Conservation (phyloP, 2,329 filamentous ascomycete genomes). For the Neurospora sp. region DNA sequence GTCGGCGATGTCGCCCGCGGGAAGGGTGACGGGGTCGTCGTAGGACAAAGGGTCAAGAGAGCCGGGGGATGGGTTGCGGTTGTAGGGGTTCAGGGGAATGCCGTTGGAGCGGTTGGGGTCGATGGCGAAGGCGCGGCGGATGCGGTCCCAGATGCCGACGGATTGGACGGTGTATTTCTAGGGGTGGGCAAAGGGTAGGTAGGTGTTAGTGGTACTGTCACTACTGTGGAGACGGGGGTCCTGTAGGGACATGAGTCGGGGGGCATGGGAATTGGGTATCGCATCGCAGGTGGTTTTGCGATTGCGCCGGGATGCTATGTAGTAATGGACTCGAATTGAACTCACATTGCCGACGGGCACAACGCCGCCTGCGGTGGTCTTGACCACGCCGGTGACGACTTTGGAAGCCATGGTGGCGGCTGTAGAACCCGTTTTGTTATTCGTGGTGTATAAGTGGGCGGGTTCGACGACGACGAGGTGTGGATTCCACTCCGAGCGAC, state of each 20-base stretch:
- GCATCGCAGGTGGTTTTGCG: too few species aligned
- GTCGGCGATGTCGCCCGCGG: slow-evolving; percentile 80
- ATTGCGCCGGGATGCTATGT: too few species aligned
- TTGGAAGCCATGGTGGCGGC: slow-evolving; percentile 49
- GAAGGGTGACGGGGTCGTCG: slow-evolving; percentile 72
- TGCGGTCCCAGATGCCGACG: slow-evolving; percentile 72
- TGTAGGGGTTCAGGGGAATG: slow-evolving; percentile 86
- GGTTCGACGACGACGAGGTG: slow-evolving; percentile 1
- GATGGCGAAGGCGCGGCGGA: slow-evolving; percentile 70
- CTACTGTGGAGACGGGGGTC: background rate
- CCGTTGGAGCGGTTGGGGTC: slow-evolving; percentile 85
- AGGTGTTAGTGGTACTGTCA: too few species aligned
- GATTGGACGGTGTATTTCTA: slow-evolving; percentile 97
- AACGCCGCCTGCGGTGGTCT: slow-evolving; percentile 44
- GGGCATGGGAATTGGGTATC: too few species aligned
- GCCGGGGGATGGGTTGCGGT: slow-evolving; percentile 76
- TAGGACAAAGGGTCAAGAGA: slow-evolving; percentile 59
- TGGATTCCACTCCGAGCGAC: background rate
- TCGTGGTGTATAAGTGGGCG: slow-evolving; percentile 5
- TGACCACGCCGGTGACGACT: slow-evolving; percentile 47
- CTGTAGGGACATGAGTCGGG: background rate
- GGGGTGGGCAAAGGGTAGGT: background rate
- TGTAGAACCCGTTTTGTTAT: slow-evolving; percentile 8
- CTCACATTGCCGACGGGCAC: slow-evolving; percentile 51
- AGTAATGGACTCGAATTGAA: background rate